These are phyloP conservation scores for Rhynchospora pubera DNA, from an alignment of 176 grass and related monocot genomes.

Conservation along the genomic window DNA sequence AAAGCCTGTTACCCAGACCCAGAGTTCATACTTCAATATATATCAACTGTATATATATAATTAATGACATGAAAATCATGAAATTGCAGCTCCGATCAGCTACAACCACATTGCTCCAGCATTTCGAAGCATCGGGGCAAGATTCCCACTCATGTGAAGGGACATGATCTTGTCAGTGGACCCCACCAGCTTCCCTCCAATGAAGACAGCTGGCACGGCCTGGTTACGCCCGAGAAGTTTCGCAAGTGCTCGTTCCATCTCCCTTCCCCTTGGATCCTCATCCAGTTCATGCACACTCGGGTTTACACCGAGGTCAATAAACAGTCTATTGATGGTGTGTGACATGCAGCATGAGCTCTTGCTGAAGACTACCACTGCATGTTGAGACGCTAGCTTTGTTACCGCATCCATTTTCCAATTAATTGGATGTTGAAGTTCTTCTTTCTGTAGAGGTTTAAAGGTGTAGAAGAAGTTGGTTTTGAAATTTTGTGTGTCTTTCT, in stretches of 20 bases:
- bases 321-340: slow-evolving; percentile 57
- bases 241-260: slow-evolving; percentile 43
- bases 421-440: background rate
- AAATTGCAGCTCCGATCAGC: background rate
- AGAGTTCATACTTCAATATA: background rate
- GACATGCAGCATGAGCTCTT: slow-evolving; percentile 89
- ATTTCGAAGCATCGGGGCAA: slow-evolving; percentile 45
- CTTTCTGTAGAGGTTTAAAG: background rate
- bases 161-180: slow-evolving; percentile 59
- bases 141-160: slow-evolving; percentile 41
- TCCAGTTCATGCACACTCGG: slow-evolving; percentile 37
- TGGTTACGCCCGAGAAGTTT: slow-evolving; percentile 19
- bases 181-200: slow-evolving; percentile 45
- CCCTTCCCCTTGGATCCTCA: slow-evolving; percentile 31
- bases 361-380: slow-evolving; percentile 74
- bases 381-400: slow-evolving; percentile 56
- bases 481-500: background rate
- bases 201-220: slow-evolving; percentile 42
- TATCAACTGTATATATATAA: background rate
- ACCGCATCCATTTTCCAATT: slow-evolving; percentile 40
- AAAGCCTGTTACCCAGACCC: background rate
- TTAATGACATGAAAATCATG: background rate
- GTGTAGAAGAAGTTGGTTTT: background rate
- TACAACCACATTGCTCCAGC: slow-evolving; percentile 53
- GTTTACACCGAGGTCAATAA: slow-evolving; percentile 48